Evolutionary conservation across 2,329 filamentous ascomycete species (phyloP).

Genomic region (Exophiala spinifera): DNA sequence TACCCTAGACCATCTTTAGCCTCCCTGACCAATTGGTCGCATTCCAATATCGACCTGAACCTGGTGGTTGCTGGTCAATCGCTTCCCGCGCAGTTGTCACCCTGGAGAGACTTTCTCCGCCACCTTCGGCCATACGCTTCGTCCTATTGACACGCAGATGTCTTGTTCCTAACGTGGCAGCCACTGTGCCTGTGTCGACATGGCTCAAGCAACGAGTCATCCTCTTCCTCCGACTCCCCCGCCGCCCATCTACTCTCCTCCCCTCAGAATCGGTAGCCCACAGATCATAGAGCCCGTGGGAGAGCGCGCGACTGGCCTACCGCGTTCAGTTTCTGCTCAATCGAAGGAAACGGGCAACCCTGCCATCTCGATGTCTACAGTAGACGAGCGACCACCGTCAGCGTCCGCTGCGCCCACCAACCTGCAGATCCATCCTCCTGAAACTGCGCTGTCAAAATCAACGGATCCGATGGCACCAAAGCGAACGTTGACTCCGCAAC

Average conservation of each 20-base stretch:
- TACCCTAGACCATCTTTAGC: background rate
- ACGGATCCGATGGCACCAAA: slow-evolving; percentile 14
- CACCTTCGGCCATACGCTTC: background rate
- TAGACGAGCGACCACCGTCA: slow-evolving; percentile 4
- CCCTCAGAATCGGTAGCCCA: slow-evolving; percentile 31
- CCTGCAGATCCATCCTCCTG: slow-evolving; percentile 23
- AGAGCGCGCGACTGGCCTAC: slow-evolving; percentile 14
- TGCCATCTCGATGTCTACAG: slow-evolving; percentile 17
- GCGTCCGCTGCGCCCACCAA: slow-evolving; percentile 8
- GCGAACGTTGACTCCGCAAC: slow-evolving; percentile 21
- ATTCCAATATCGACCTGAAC: slow-evolving; percentile 2
- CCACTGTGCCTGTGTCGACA: slow-evolving; percentile 5
- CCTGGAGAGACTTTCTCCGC: background rate
- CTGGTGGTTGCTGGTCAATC: slow-evolving; percentile 4
- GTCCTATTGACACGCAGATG: slow-evolving; percentile 3
- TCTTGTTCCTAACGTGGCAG: slow-evolving; percentile 5
- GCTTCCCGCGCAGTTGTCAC: background rate
- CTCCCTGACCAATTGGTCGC: background rate
- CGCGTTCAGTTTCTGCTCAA: background rate
- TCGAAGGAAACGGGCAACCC: slow-evolving; percentile 9
- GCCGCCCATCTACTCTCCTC: slow-evolving; percentile 44
- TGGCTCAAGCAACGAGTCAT: slow-evolving; percentile 22
- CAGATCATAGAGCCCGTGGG: slow-evolving; percentile 19
- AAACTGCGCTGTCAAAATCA: slow-evolving; percentile 17
- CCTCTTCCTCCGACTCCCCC: slow-evolving; percentile 38